Evolutionary conservation across 164 flowering plant species (phyloP), one percentile per base, ranked within the genome.

Genomic region (Magnolia officinalis): DNA sequence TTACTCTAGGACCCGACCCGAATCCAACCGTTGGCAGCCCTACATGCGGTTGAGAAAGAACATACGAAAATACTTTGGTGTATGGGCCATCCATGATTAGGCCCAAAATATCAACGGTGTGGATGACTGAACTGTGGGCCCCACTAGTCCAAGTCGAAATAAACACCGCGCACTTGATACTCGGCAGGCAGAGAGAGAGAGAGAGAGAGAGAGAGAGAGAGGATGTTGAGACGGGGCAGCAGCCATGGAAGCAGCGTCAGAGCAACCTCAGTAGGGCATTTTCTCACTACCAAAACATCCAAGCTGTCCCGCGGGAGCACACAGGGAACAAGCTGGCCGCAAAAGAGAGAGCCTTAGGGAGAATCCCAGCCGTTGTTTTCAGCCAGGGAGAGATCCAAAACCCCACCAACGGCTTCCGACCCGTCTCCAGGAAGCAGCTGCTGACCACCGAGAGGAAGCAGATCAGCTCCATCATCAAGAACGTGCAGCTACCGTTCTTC

Each of bases 341-440:
- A 6, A 80, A 81, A 69, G 97, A 92, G 65, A 80, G 99, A 82
- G 88, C 88, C 16, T 94, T 87, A 69, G 98, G 98, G 0, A 79
- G 93, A 26, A 92, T 95, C 74, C 99, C 99, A 0, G 88, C 96
- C 70, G 94, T 95, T 1, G 94, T 95, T 0, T 89, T 93, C 83
- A 51, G 87, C 18, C 89, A 87, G 64, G 71, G 78, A 37, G 50
- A 67, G 19, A n/a, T 67, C 50, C 80, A 80, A 21, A 75, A 81
- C 55, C 78, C 70, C 4, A 18, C 73, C 14, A 78, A 76, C 16
- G 65, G 64, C 61, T 13, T 16, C 8, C 73, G 83, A 19, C 51
- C 86, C 18, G 82, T 80, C 6, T 80, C 93, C 6, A 83, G 86
- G 70, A 93, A 91, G 81, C 85, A 77, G 20, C 83, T 95, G 2